These are phyloP conservation scores for Hymenoscyphus scutula DNA, from an alignment of 2,329 filamentous ascomycete genomes.

Conservation along the genomic window DNA sequence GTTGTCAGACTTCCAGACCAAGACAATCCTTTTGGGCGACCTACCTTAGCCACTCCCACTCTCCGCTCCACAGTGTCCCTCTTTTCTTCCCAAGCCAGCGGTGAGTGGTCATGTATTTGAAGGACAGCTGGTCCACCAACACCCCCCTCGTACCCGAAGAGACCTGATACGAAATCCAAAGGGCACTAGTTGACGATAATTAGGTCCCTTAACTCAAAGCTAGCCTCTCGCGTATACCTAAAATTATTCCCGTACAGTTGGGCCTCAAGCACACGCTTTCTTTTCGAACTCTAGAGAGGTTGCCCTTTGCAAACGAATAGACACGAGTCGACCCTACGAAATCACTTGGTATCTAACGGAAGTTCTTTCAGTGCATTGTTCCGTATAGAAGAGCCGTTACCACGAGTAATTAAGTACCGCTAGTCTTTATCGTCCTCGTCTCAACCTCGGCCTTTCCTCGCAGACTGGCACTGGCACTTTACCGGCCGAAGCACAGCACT, in stretches of 20 bases:
- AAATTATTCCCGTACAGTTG: not conserved
- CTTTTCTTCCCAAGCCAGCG: too few species aligned
- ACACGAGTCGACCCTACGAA: not conserved
- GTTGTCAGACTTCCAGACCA: too few species aligned
- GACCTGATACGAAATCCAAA: not conserved
- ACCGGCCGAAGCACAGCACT: too few species aligned
- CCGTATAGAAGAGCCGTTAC: not conserved
- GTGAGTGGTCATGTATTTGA: too few species aligned
- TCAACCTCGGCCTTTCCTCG: not conserved
- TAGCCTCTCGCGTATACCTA: not conserved
- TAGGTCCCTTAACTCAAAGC: not conserved
- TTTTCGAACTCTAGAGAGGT: too few species aligned
- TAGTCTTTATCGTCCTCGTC: not conserved
- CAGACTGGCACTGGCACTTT: too few species aligned
- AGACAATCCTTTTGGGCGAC: too few species aligned
- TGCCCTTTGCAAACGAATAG: not conserved
- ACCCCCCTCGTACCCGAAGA: too few species aligned
- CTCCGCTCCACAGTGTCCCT: not conserved
- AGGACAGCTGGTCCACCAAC: too few species aligned
- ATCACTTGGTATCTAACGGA: not conserved
- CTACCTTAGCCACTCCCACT: not conserved
- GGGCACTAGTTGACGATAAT: not conserved
- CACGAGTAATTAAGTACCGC: not conserved
- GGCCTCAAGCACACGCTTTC: too few species aligned
- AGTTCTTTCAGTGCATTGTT: not conserved